Evolutionary conservation across 75 land plant species (phyloP).

Genomic region (Pinus tabuliformis): DNA sequence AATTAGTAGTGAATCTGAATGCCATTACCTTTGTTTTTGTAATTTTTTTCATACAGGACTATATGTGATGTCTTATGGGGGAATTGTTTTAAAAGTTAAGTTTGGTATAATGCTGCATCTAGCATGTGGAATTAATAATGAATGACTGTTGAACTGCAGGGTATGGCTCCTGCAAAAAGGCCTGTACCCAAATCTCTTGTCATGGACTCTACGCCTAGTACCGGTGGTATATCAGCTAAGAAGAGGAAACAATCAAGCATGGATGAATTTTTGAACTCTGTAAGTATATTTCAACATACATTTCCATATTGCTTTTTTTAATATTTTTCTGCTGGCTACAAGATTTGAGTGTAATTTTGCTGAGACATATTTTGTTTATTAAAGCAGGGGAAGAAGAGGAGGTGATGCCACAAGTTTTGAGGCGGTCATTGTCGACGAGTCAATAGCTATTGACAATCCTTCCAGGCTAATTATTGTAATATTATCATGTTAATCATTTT

Average conservation of each 20-base stretch:
- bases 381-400: slow-evolving; percentile 8
- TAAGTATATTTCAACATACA: slow-evolving; percentile 8
- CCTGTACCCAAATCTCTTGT: slow-evolving; percentile 14
- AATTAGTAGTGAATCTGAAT: neutral
- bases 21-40: slow-evolving; percentile 1
- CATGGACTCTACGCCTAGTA: slow-evolving; percentile 12
- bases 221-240: slow-evolving; percentile 18
- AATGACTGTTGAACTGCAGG: slow-evolving; percentile 14
- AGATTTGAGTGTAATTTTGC: neutral
- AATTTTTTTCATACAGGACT: neutral
- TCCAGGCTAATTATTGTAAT: too few species aligned
- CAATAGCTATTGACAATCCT: too few species aligned
- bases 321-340: neutral
- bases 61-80: neutral
- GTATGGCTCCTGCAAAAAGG: slow-evolving; percentile 38
- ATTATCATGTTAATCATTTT: too few species aligned
- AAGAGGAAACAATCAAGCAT: slow-evolving; percentile 25
- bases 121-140: neutral
- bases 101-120: neutral
- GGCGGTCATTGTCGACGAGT: too few species aligned
- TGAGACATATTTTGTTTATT: neutral
- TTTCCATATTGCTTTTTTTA: neutral
- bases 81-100: neutral
- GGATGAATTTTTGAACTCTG: slow-evolving; percentile 31
- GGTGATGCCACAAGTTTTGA: neutral